Conservation (phyloP, 345 rosid species). For the Rhizophora mangle region DNA sequence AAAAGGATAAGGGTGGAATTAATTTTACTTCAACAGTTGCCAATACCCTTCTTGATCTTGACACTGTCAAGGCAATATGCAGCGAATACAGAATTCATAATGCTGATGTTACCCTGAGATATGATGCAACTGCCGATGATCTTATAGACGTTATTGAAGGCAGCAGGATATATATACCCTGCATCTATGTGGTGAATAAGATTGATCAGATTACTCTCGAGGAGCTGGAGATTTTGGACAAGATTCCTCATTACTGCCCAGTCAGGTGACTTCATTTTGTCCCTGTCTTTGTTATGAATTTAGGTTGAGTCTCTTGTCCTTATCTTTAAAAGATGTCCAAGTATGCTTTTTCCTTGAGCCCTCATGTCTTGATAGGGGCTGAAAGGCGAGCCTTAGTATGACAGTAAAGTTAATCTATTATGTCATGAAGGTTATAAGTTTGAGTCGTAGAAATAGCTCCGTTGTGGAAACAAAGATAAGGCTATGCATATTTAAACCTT, state of each 20-base stretch:
- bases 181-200: constrained; percentile 92
- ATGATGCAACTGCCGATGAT: constrained; percentile 97
- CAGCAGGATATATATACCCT: constrained; percentile 94
- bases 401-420: no score
- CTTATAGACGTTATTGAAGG: constrained; percentile 98
- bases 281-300: no score
- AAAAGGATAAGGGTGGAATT: constrained; percentile 98
- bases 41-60: constrained; percentile 82
- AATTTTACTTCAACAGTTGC: constrained; percentile 85
- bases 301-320: no score
- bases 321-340: no score
- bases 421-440: no score
- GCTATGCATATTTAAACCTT: no score
- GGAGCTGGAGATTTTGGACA: constrained; percentile 94
- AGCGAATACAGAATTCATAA: constrained; percentile 95
- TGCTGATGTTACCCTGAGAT: constrained; percentile 91
- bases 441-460: no score
- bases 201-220: constrained; percentile 94
- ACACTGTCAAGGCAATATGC: constrained; percentile 95
- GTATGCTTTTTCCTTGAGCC: background rate
- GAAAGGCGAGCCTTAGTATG: no score
- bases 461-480: no score
- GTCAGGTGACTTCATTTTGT: constrained; percentile 52
- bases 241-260: constrained; percentile 97
- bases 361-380: background rate